Base-by-base conservation (phyloP, 129 eudicot genomes). In the Chrysanthemum makinoi region DNA sequence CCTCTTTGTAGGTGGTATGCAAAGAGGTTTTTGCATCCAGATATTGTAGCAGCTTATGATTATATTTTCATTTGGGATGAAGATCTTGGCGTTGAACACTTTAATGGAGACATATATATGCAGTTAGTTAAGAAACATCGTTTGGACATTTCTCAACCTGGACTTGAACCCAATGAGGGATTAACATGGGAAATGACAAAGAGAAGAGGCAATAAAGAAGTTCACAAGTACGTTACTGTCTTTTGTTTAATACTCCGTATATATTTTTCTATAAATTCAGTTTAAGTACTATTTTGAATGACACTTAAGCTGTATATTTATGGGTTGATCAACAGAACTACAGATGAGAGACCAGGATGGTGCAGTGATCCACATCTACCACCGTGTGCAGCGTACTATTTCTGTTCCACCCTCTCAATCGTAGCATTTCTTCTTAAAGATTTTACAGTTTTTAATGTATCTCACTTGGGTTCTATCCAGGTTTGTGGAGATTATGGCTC, bases 361-460 rank as follows among this genome's bases (percentile, higher is more conserved):
- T 90, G 96, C 80, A 75, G 79, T 24, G 87, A 87, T 55, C 91
- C 91, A 50, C 87, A 79, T 76, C 78, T 85, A 49, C 96, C 96
- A 66, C 96, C 96, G 1, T 90, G 96, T 57, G 96, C 96, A 76
- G 96, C 89, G 96, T 90, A 90, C 55, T 64, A 62, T 70, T 28
- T 54, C 68, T 30, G 26, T 39, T 39, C 46, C 46, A 39, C 33
- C 47, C 49, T 64, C 63, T 72, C 16, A 30, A 8, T 43, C 28
- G 33, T 19, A 24, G 10, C 59, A 19, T 68, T 17, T 54, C 60
- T 6, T 54, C 24, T 16, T 54, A 30, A 20, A 22, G 39, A 22
- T 58, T 39, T 9, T 58, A 58, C 33, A 9, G 47, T 68, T 12
- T 20, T 57, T 43, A 47, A 10, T 50, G 58, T 35, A 64, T 39